Percentiles rank a stretch among this genome's conserved stretches.
Conservation (phyloP, 352 stramenopile species). For the Globisporangium nunn region DNA sequence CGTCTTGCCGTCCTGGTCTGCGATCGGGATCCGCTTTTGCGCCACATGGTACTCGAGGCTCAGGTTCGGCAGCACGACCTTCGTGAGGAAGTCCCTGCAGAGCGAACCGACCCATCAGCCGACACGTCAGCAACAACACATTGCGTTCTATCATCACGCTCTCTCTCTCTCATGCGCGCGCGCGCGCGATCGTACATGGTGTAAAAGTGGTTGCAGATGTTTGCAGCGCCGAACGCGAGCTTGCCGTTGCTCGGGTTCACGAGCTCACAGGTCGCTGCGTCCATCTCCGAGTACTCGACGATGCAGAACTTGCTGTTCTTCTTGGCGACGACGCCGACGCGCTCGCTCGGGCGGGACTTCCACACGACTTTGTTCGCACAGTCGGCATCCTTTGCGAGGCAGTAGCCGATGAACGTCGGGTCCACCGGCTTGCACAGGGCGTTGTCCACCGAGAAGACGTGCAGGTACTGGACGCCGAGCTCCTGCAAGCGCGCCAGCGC, state of each 20-base stretch:
- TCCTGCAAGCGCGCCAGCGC: constrained; percentile 81
- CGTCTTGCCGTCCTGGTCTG: constrained; percentile 71
- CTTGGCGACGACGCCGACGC: constrained; percentile 88
- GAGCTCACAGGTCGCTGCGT: constrained; percentile 55
- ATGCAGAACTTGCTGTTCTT: constrained; percentile 85
- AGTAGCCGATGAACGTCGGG: constrained; percentile 96
- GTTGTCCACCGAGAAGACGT: constrained; percentile 98
- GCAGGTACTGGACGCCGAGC: constrained; percentile 90
- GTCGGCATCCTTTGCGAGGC: constrained; percentile 89
- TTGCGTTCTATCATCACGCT: too few species aligned
- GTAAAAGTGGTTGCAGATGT: constrained; percentile 99
- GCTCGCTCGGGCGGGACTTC: constrained; percentile 91
- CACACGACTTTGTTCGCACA: constrained; percentile 96
- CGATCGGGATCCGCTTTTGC: constrained; percentile 96
- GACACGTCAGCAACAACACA: too few species aligned
- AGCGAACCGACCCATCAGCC: too few species aligned
- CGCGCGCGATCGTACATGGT: constrained; percentile 54
- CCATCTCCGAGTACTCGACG: constrained; percentile 98
- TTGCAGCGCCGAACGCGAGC: constrained; percentile 92
- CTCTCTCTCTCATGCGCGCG: too few species aligned
- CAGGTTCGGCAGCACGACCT: constrained; percentile 82
- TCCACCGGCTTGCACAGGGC: constrained; percentile 94
- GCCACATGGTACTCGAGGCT: constrained; percentile 93
- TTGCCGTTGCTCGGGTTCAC: constrained; percentile 58
- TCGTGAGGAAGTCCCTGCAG: constrained; percentile 61